Conservation (phyloP, 352 stramenopile genomes). For the Phytopythium montanum region DNA sequence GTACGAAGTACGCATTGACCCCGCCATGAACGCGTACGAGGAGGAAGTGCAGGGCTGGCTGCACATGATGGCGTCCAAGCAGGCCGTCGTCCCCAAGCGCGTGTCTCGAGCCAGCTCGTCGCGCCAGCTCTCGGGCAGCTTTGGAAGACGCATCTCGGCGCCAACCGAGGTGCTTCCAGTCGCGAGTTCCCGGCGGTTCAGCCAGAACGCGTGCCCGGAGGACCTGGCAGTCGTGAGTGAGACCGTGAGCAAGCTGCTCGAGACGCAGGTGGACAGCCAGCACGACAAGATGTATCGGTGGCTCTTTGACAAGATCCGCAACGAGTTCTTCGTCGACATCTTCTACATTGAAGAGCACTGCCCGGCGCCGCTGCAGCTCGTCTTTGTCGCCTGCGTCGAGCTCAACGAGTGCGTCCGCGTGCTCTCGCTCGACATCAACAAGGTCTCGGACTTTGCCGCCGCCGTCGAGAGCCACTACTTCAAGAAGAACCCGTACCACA, state of each 20-base stretch:
- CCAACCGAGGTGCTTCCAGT: slow-evolving; percentile 24
- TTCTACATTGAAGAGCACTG: slow-evolving; percentile 54
- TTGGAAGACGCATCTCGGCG: slow-evolving; percentile 3
- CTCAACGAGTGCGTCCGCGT: slow-evolving; percentile 39
- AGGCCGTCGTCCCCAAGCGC: slow-evolving; percentile 6
- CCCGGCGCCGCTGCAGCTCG: slow-evolving; percentile 36
- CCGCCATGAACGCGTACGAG: slow-evolving; percentile 53
- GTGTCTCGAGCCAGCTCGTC: background rate
- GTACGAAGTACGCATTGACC: slow-evolving; percentile 55
- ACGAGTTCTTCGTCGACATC: slow-evolving; percentile 63
- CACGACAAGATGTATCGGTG: slow-evolving; percentile 37
- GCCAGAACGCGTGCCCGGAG: slow-evolving; percentile 16
- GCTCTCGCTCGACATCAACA: slow-evolving; percentile 47
- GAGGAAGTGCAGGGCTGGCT: slow-evolving; percentile 70
- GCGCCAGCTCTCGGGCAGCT: slow-evolving; percentile 1
- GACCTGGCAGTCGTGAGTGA: slow-evolving; percentile 15
- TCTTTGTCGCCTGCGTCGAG: slow-evolving; percentile 55
- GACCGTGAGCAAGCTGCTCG: slow-evolving; percentile 18
- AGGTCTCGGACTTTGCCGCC: slow-evolving; percentile 36
- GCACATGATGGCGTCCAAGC: slow-evolving; percentile 65
- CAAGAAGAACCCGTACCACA: slow-evolving; percentile 70
- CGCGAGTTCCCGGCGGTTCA: slow-evolving; percentile 37
- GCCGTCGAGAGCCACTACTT: slow-evolving; percentile 64
- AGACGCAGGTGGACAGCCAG: slow-evolving; percentile 13
- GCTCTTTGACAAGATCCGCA: slow-evolving; percentile 49